Evolutionary conservation across 768 basidiomycete species (phyloP).

Genomic region (Clavulina sp.): DNA sequence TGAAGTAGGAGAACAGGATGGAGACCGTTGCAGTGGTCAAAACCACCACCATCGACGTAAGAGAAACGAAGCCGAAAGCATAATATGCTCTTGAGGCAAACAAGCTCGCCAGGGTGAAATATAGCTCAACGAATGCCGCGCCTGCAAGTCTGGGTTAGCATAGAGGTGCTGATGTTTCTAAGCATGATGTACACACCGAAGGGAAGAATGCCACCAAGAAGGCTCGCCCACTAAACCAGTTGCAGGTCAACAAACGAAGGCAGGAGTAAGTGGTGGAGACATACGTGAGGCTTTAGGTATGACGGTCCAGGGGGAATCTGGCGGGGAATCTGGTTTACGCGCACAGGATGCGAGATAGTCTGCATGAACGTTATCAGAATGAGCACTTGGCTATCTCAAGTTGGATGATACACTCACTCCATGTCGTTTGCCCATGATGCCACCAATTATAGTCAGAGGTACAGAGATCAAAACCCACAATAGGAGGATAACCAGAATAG

Average conservation of each 20-base stretch:
- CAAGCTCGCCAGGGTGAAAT: conserved; percentile 77
- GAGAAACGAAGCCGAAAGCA: conserved; percentile 86
- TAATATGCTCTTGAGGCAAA: conserved; percentile 90
- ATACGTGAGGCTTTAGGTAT: conserved; percentile 68
- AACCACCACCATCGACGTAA: conserved; percentile 67
- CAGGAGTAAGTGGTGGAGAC: conserved; percentile 5
- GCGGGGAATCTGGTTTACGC: conserved; percentile 87
- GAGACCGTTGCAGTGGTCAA: conserved; percentile 84
- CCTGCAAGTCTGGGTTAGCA: conserved; percentile 27
- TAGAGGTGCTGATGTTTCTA: neutral
- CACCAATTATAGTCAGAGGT: conserved; percentile 71
- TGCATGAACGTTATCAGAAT: conserved; percentile 17
- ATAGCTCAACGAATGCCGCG: conserved; percentile 89
- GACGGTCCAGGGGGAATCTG: conserved; percentile 81
- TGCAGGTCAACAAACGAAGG: neutral
- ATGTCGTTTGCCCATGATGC: conserved; percentile 71
- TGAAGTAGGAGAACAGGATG: conserved; percentile 79
- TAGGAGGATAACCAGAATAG: conserved; percentile 65
- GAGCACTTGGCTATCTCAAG: neutral
- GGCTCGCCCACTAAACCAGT: conserved; percentile 31
- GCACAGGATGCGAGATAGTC: conserved; percentile 63
- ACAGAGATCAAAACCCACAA: conserved; percentile 92
- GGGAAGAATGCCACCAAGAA: conserved; percentile 82
- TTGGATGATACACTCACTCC: conserved; percentile 36
- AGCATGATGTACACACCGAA: conserved; percentile 39